A percentile compares a stretch with the other conserved stretches of the same genome.
phyloP scores from a whole-genome alignment of 352 stramenopile species.

The Elongisporangium senticosum region DNA sequence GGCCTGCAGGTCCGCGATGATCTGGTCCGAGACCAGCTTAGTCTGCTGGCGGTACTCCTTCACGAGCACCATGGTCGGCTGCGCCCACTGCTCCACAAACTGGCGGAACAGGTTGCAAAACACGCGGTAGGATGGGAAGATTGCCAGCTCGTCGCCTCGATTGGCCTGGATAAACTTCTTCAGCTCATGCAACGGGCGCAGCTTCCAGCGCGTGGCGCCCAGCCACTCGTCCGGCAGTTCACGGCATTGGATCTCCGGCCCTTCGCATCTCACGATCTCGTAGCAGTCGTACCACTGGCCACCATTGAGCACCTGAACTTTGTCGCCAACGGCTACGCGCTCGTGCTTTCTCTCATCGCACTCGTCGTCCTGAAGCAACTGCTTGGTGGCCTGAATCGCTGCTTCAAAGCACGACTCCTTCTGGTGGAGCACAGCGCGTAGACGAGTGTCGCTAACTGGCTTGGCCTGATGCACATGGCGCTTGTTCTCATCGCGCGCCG shows the following conservation, averaged over 20 bases:
- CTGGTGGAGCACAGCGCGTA: constrained; percentile 25
- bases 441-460: constrained; percentile 10
- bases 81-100: constrained; percentile 32
- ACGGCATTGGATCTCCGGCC: constrained; percentile 12
- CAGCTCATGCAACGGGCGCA: constrained; percentile 9
- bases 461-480: too few species aligned
- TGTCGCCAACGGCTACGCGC: constrained; percentile 13
- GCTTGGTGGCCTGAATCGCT: constrained; percentile 15
- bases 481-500: not conserved
- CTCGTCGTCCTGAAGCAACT: constrained; percentile 2
- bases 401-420: constrained; percentile 23
- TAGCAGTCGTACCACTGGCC: constrained; percentile 10
- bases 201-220: constrained; percentile 16
- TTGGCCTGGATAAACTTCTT: constrained; percentile 26
- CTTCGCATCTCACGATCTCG: constrained; percentile 8
- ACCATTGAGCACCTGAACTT: constrained; percentile 7
- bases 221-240: constrained; percentile 18
- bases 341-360: not conserved
- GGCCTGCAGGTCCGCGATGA: constrained; percentile 12
- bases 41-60: constrained; percentile 20
- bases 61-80: constrained; percentile 21
- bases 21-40: constrained; percentile 17
- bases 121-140: constrained; percentile 33
- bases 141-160: constrained; percentile 27
- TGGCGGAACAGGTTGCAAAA: constrained; percentile 37